Conservation (phyloP, 768 basidiomycete genomes). For the Pleurotus tuber-regium region DNA sequence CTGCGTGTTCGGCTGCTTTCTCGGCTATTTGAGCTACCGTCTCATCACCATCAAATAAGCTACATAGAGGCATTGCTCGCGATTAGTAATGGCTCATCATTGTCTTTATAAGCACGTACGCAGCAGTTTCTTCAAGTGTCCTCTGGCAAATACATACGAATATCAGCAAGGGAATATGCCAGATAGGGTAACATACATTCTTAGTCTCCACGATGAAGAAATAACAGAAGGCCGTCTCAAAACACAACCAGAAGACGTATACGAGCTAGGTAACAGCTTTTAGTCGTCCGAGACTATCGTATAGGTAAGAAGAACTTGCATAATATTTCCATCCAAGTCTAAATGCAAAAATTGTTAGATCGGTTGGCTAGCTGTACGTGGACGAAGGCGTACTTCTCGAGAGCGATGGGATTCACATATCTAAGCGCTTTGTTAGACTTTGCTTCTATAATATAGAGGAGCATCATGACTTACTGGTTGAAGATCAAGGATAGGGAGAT, state of each 20-base stretch:
- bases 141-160: constrained; percentile 27
- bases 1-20: constrained; percentile 23
- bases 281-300: too few relatives aligned
- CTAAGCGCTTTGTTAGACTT: not conserved
- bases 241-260: constrained; percentile 48
- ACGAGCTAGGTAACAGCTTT: constrained; percentile 35
- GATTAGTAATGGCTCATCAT: not conserved
- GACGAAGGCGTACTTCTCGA: constrained; percentile 24
- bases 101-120: constrained; percentile 21
- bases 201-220: constrained; percentile 47
- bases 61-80: constrained; percentile 15
- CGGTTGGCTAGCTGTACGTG: not conserved
- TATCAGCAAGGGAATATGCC: not conserved
- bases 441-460: not conserved
- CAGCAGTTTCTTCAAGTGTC: constrained; percentile 64
- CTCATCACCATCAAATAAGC: constrained; percentile 61
- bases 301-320: not conserved
- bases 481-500: constrained; percentile 61
- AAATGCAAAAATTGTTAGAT: not conserved
- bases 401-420: constrained; percentile 62
- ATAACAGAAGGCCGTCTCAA: constrained; percentile 46
- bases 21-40: constrained; percentile 33
- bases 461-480: constrained; percentile 63
- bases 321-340: constrained; percentile 11
- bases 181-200: constrained; percentile 17